phyloP scores from a whole-genome alignment of 225 moss, liverwort and hornwort genomes.

The Polytrichum commune region DNA sequence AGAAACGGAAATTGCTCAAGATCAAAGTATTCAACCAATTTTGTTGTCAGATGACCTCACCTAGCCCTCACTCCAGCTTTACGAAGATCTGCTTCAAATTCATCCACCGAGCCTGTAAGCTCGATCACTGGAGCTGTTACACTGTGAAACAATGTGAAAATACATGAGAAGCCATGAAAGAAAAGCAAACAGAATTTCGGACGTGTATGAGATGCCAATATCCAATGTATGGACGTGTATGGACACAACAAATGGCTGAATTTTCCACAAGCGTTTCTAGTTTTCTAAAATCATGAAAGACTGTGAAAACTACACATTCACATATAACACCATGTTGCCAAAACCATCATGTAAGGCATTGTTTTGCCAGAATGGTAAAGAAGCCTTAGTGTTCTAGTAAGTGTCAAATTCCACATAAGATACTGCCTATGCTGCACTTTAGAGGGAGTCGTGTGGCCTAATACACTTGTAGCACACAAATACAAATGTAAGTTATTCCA shows the following conservation, averaged over 20 bases:
- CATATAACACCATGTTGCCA: too few species aligned
- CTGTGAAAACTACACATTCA: too few species aligned
- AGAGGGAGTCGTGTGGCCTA: too few species aligned
- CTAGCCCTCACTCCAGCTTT: slow-evolving; percentile 44
- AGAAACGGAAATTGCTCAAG: neutral
- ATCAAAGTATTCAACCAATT: neutral
- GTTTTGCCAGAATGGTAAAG: too few species aligned
- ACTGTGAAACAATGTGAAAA: slow-evolving; percentile 13
- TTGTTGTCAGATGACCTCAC: neutral
- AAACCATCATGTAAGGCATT: too few species aligned
- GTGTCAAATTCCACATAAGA: too few species aligned
- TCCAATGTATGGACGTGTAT: too few species aligned
- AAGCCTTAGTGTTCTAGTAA: too few species aligned
- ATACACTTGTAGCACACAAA: too few species aligned
- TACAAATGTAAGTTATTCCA: neutral
- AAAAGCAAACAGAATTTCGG: neutral
- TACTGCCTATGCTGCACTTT: too few species aligned
- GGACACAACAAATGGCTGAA: neutral
- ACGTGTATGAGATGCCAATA: too few species aligned
- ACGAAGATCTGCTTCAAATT: slow-evolving; percentile 31
- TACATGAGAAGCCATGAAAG: neutral
- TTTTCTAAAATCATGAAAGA: too few species aligned
- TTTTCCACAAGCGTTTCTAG: neutral
- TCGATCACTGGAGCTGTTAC: slow-evolving; percentile 28
- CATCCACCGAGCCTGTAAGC: slow-evolving; percentile 29